Base-by-base conservation (phyloP, 164 flowering plant genomes). In the Annona cherimola region DNA sequence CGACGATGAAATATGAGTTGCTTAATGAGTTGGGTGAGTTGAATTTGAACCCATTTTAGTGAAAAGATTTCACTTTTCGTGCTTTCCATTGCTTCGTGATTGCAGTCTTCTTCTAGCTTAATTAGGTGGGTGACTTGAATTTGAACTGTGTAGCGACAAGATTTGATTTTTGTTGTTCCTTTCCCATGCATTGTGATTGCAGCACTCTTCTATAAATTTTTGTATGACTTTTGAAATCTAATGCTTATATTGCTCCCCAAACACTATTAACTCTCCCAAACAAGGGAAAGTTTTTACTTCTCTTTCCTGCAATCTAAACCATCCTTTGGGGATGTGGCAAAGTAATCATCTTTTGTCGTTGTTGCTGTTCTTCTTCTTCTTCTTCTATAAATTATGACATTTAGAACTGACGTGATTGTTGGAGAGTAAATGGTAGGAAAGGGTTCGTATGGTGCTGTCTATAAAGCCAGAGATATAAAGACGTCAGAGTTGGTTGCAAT, bases 401-500 rank as follows among this genome's bases (percentile, higher is more conserved):
- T 43, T 20, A 26, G 35, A 4, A 12, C 1, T 19, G 54, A 20
- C 4, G 11, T 61, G 39, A 19, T 64, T 45, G 7, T 69, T 16
- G 14, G 14, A 62, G 1, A 26, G 8, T 19, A 57, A 46, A 12
- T 57, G 46, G 70, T 90, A 93, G 99, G 99, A 71, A 96, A 96
- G 71, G 99, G 99, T 59, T 96, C 99, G 6, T 96, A 91, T 79
- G 99, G 99, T 66, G 86, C 99, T 72, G 98, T 96, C 18, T 96
- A 96, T 78, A 96, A 93, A 78, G 99, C 98, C 77, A 89, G 98
- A 77, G 98, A 96, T 80, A 60, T 86, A 43, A 86, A 74, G 79
- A 96, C 99, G 41, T 96, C 99, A 12, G 99, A 96, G 78, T 73
- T 96, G 78, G 99, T 96, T 75, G 97, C 99, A 2, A 88, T 96